Evolutionary conservation across 306 rosid genomes (phyloP).

Genomic region (Benincasa hispida): DNA sequence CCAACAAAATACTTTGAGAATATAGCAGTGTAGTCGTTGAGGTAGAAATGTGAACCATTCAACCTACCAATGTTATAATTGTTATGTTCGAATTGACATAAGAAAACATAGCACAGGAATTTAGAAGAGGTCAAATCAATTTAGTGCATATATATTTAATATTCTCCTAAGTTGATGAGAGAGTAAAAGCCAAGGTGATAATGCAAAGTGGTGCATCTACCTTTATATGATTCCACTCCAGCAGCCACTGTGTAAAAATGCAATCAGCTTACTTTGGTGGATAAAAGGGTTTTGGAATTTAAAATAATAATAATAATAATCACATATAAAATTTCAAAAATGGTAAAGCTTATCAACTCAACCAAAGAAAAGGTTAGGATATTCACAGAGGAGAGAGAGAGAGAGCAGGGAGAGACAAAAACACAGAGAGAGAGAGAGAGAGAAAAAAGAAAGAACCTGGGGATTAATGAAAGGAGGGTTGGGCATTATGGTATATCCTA

Average conservation of each 20-base stretch:
- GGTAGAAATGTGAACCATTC: not conserved
- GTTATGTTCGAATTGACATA: not conserved
- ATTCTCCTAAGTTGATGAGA: not conserved
- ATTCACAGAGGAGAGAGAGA: conserved; percentile 25
- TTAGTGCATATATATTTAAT: not conserved
- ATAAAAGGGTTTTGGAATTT: conserved; percentile 5
- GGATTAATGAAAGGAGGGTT: conserved; percentile 76
- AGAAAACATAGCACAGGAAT: not conserved
- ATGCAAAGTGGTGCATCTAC: conserved; percentile 9
- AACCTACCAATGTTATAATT: not conserved
- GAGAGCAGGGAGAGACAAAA: conserved; percentile 14
- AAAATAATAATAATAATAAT: too few relatives aligned
- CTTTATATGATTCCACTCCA: conserved; percentile 19
- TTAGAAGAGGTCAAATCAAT: not conserved
- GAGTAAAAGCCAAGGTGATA: not conserved
- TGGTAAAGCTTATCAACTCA: conserved; percentile 13
- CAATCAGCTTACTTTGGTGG: conserved; percentile 8
- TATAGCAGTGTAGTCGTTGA: not conserved
- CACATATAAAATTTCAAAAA: conserved; percentile 1
- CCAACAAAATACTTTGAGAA: not conserved
- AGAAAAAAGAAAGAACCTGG: conserved; percentile 35
- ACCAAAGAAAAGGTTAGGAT: conserved; percentile 24
- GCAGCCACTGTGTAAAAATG: conserved; percentile 7
- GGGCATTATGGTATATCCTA: conserved; percentile 59
- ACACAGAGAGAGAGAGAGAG: conserved; percentile 16